Percentiles rank a stretch among this genome's conserved stretches.
Evolutionary conservation across 805 yeast genomes (phyloP).

Genomic region (Komagataella mondaviorum): DNA sequence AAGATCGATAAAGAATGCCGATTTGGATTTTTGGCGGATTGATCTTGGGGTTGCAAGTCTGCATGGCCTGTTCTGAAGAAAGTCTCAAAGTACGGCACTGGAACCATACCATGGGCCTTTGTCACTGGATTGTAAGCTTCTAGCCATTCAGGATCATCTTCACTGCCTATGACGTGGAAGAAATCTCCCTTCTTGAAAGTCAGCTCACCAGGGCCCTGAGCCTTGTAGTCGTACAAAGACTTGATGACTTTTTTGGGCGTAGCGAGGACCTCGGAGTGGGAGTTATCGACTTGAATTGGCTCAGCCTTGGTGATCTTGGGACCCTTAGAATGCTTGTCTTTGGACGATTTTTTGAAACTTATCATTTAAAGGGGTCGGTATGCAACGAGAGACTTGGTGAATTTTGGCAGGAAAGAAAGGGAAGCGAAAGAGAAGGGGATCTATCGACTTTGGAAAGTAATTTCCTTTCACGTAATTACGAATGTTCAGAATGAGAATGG

Average conservation of each 20-base stretch:
- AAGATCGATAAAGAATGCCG: slow-evolving; percentile 18
- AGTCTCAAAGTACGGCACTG: slow-evolving; percentile 70
- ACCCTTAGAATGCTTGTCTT: slow-evolving; percentile 14
- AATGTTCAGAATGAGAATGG: not conserved
- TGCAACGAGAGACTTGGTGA: not conserved
- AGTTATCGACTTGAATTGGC: not conserved
- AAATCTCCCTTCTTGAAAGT: slow-evolving; percentile 76
- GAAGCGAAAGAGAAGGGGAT: not conserved
- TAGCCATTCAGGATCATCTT: slow-evolving; percentile 60
- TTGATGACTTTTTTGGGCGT: slow-evolving; percentile 69
- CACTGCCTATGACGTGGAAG: slow-evolving; percentile 56
- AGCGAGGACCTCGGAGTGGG: slow-evolving; percentile 4
- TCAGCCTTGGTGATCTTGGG: slow-evolving; percentile 3
- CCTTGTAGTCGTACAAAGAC: slow-evolving; percentile 64
- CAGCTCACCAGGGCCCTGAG: slow-evolving; percentile 74
- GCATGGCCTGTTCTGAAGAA: slow-evolving; percentile 26
- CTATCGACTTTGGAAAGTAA: not conserved
- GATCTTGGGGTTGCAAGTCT: not conserved
- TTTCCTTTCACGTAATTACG: not conserved
- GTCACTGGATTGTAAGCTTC: slow-evolving; percentile 83
- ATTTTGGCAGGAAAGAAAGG: not conserved
- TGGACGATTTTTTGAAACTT: slow-evolving; percentile 16
- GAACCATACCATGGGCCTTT: slow-evolving; percentile 74
- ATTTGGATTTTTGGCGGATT: slow-evolving; percentile 7
- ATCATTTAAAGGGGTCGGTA: not conserved